Evolutionary conservation across 1,139 yeast genomes (phyloP), one percentile per base, ranked within the genome.

Genomic region (Pneumocystis canis): DNA sequence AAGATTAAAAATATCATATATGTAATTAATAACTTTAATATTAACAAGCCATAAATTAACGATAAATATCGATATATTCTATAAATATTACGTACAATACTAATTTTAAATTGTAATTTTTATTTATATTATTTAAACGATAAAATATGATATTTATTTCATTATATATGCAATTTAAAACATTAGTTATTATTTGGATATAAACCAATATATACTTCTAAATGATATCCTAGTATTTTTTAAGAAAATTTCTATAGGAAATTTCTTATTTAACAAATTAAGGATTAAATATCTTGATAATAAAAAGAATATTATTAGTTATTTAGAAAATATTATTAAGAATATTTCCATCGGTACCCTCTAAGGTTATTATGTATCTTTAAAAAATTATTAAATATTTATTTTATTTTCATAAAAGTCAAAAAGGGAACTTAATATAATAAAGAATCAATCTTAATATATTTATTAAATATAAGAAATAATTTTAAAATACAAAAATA

Each of bases 31-130:
- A n/a, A 63, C 30, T n/a, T 35, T 40, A 16, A 58, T 62, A 32
- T 31, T 28, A 1, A 61, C 40, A n/a, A 63, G 35, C n/a, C 20
- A 31, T 6, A 61, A 56, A 16, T 61, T 64, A 40, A 63, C 54
- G 65, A 16, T 62, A 39, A 25, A 63, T 37, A 58, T 63, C 62
- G 20, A 54, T 61, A 59, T 33, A 30, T 20, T 54, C 64, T 32
- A 63, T 58, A 47, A 31, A 47, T 25, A 25, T 25, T 25, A 47
- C 25, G 2, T 64, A 62, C n/a, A 40, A 56, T 2, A 62, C 58
- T n/a, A 59, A 47, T 25, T 63, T 64, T 39, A 58, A 54, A 35
- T 63, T 62, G 11, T 30, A n/a, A 9, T 40, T 25, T 31, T 58
- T 60, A 16, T 62, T 58, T 25, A 61, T 58, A 28, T 20, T 35